Percentiles rank a stretch among this genome's conserved stretches.
These are phyloP conservation scores for Protomyces lactucae-debilis DNA, from an alignment of 1,139 yeast genomes.

Conservation along the genomic window DNA sequence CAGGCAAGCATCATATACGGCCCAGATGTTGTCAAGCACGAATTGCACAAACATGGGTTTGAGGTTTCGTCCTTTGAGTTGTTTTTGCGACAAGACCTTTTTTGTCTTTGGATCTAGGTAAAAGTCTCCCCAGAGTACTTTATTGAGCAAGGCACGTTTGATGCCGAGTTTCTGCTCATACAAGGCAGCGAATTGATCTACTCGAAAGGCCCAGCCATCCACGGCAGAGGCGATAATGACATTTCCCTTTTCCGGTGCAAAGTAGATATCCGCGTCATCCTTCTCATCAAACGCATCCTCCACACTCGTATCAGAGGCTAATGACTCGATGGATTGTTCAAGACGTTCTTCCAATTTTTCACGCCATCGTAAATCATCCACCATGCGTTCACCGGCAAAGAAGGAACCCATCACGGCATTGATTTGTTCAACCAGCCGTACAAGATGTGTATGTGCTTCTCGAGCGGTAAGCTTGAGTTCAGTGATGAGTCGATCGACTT, in stretches of 20 bases:
- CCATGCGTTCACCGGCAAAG: conserved; percentile 91
- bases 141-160: conserved; percentile 68
- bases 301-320: conserved; percentile 39
- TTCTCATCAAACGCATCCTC: conserved; percentile 62
- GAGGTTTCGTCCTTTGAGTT: conserved; percentile 47
- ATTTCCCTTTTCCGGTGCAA: conserved; percentile 82
- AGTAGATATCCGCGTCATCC: conserved; percentile 79
- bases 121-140: conserved; percentile 95
- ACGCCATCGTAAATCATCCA: conserved; percentile 69
- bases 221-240: conserved; percentile 91
- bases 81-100: conserved; percentile 59
- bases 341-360: conserved; percentile 42
- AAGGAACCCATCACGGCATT: conserved; percentile 93
- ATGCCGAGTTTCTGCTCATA: conserved; percentile 83
- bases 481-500: conserved; percentile 76
- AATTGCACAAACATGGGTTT: conserved; percentile 85
- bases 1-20: conserved; percentile 69
- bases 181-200: conserved; percentile 81
- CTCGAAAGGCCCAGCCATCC: conserved; percentile 97
- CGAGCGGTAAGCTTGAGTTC: conserved; percentile 77
- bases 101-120: conserved; percentile 86
- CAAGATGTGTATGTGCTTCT: conserved; percentile 80
- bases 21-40: conserved; percentile 88
- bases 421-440: conserved; percentile 80
- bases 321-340: background rate